Evolutionary conservation across 768 basidiomycete genomes (phyloP).

Genomic region (Lactifluus hygrophoroides): DNA sequence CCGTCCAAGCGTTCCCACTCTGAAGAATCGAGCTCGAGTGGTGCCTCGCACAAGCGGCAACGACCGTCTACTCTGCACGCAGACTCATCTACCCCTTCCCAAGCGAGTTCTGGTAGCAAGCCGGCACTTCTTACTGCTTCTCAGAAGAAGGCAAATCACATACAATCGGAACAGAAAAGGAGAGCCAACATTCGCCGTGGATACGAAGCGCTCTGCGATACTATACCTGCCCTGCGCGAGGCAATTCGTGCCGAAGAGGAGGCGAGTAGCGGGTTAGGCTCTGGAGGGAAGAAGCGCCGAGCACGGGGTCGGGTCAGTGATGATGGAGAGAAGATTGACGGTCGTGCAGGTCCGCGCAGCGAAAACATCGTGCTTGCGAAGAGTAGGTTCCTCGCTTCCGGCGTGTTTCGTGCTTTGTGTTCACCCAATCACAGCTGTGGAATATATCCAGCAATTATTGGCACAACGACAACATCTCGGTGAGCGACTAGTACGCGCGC

Average conservation of each 20-base stretch:
- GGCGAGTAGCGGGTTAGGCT: constrained; percentile 32
- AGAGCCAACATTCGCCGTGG: constrained; percentile 84
- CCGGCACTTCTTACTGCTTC: constrained; percentile 58
- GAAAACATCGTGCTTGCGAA: constrained; percentile 85
- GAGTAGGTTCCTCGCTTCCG: constrained; percentile 44
- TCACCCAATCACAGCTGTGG: constrained; percentile 54
- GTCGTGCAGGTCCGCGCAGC: constrained; percentile 81
- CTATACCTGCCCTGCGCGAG: constrained; percentile 72
- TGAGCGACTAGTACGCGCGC: constrained; percentile 52
- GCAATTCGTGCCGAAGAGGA: constrained; percentile 75
- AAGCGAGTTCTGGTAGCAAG: constrained; percentile 21
- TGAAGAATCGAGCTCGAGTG: constrained; percentile 8
- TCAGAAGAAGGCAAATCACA: constrained; percentile 91
- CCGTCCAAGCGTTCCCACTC: constrained; percentile 18
- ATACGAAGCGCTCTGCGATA: constrained; percentile 81
- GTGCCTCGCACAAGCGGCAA: constrained; percentile 7
- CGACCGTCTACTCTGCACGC: constrained; percentile 13
- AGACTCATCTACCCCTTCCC: constrained; percentile 15
- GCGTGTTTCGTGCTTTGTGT: constrained; percentile 9
- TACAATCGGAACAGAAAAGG: constrained; percentile 89
- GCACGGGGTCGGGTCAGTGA: constrained; percentile 27
- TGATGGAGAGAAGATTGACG: constrained; percentile 62
- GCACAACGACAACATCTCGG: constrained; percentile 49
- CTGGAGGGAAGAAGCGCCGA: constrained; percentile 26
- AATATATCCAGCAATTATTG: constrained; percentile 65